These are phyloP conservation scores for Leccinum incarnatum DNA, from an alignment of 768 basidiomycete genomes.

Conservation along the genomic window DNA sequence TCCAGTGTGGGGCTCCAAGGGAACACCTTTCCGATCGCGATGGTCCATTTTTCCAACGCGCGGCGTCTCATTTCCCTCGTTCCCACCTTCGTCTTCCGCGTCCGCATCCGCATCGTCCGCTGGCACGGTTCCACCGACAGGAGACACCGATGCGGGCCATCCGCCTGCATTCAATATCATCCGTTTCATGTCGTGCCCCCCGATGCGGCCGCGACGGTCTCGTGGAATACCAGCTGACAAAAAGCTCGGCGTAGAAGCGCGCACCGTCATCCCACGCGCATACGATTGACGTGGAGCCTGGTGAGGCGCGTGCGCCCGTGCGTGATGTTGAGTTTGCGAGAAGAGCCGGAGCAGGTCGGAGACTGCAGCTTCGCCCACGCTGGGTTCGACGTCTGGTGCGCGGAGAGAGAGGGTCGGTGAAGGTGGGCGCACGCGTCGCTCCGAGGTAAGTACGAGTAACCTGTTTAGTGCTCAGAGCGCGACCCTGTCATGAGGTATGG, in stretches of 20 bases:
- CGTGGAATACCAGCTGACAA: slow-evolving; percentile 70
- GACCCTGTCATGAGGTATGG: background rate
- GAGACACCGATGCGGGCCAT: slow-evolving; percentile 13
- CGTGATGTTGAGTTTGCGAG: slow-evolving; percentile 49
- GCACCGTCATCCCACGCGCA: slow-evolving; percentile 25
- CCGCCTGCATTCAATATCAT: slow-evolving; percentile 31
- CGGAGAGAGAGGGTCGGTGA: slow-evolving; percentile 61
- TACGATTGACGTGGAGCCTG: slow-evolving; percentile 30
- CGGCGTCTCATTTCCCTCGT: slow-evolving; percentile 59
- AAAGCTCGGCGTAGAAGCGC: slow-evolving; percentile 55
- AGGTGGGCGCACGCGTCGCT: slow-evolving; percentile 53
- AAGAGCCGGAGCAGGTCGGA: slow-evolving; percentile 62
- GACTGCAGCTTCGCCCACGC: slow-evolving; percentile 65
- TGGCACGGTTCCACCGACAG: slow-evolving; percentile 5
- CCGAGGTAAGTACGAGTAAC: slow-evolving; percentile 74
- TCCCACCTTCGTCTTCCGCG: slow-evolving; percentile 34
- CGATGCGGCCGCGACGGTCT: slow-evolving; percentile 76
- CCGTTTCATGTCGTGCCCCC: slow-evolving; percentile 33
- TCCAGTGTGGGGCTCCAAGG: slow-evolving; percentile 41
- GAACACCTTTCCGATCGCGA: slow-evolving; percentile 6
- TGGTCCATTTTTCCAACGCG: slow-evolving; percentile 45
- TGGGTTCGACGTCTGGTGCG: slow-evolving; percentile 49
- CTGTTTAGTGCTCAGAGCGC: slow-evolving; percentile 32
- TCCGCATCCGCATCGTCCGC: slow-evolving; percentile 33
- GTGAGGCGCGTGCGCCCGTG: slow-evolving; percentile 25